Conservation (phyloP, 495 filamentous ascomycete species). For the Xylaria castorea region DNA sequence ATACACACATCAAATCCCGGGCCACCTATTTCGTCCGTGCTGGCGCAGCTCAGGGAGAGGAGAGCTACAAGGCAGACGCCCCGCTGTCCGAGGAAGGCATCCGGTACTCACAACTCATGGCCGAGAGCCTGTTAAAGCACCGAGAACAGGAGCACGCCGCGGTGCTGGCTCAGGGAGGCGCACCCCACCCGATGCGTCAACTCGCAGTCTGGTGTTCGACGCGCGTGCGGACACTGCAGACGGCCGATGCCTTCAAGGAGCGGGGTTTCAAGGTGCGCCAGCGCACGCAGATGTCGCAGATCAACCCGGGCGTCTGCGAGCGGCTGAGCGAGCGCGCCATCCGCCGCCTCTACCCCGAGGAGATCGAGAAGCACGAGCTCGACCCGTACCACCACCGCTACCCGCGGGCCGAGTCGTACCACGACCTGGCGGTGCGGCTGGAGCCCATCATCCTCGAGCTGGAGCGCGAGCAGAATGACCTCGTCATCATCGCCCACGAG, state of each 20-base stretch:
- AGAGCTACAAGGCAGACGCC: conserved; percentile 89
- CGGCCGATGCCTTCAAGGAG: conserved; percentile 78
- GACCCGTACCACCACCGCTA: conserved; percentile 99
- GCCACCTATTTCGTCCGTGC: conserved; percentile 92
- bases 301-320: conserved; percentile 96
- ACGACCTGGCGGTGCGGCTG: conserved; percentile 96
- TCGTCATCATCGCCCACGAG: conserved; percentile 97
- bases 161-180: conserved; percentile 70
- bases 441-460: conserved; percentile 98
- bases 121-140: conserved; percentile 78
- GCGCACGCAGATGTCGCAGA: conserved; percentile 91
- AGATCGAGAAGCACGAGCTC: conserved; percentile 88
- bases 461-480: conserved; percentile 94
- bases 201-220: conserved; percentile 96
- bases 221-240: conserved; percentile 86
- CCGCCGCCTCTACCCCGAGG: conserved; percentile 79
- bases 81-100: conserved; percentile 80
- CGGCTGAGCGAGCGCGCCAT: conserved; percentile 84
- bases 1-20: conserved; percentile 93
- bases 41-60: conserved; percentile 71
- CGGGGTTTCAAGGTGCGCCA: conserved; percentile 86
- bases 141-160: conserved; percentile 79
- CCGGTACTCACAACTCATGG: conserved; percentile 89
- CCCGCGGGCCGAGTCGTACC: conserved; percentile 97
- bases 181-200: conserved; percentile 72